Percentiles rank a stretch among this genome's conserved stretches.
phyloP scores from a whole-genome alignment of 345 rosid species.

The Noccaea bulbosa region DNA sequence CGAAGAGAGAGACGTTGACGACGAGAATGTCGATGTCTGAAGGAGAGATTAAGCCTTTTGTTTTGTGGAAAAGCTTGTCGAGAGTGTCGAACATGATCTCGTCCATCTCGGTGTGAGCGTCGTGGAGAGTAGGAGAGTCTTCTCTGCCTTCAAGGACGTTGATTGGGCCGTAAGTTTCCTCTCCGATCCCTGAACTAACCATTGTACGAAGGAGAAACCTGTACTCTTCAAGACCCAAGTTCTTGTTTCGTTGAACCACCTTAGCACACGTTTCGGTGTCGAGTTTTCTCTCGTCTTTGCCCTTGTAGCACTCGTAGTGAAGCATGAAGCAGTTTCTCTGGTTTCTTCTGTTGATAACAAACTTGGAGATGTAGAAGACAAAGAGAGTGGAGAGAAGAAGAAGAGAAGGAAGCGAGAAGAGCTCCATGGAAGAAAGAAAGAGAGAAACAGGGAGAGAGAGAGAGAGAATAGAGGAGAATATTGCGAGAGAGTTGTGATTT shows the following conservation, averaged over 20 bases:
- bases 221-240: constrained; percentile 64
- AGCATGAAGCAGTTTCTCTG: constrained; percentile 62
- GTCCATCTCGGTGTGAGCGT: constrained; percentile 58
- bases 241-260: constrained; percentile 56
- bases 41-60: constrained; percentile 50
- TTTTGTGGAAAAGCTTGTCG: constrained; percentile 56
- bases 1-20: constrained; percentile 65
- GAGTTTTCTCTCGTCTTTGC: constrained; percentile 54
- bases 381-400: constrained; percentile 33
- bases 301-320: constrained; percentile 68
- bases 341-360: constrained; percentile 37
- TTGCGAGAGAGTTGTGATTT: constrained; percentile 15
- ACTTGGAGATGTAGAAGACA: constrained; percentile 34
- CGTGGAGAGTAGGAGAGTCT: constrained; percentile 48
- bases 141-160: constrained; percentile 59
- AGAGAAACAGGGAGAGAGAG: not conserved
- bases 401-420: constrained; percentile 32
- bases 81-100: constrained; percentile 61
- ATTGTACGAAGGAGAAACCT: constrained; percentile 67
- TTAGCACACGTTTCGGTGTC: constrained; percentile 53
- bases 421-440: constrained; percentile 38
- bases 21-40: constrained; percentile 64
- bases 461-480: not conserved
- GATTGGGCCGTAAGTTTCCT: constrained; percentile 66
- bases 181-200: constrained; percentile 71